Base-by-base conservation (phyloP, 371 early-diverging fungal genomes). In the Mucor racemosus region DNA sequence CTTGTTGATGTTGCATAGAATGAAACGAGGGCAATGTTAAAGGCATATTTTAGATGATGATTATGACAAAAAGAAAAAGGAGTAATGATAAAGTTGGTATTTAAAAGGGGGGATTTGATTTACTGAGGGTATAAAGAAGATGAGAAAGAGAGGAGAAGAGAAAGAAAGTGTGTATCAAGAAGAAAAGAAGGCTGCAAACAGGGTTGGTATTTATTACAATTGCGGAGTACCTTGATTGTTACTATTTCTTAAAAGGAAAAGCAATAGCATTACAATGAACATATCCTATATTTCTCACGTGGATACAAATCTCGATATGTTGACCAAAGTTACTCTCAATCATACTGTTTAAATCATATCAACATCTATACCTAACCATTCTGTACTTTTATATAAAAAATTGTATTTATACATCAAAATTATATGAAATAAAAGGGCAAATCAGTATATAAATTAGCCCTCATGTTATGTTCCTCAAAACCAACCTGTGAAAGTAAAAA, bases 191-290 rank as follows among this genome's bases (percentile, higher is more conserved):
- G 35, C 26, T 41, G 21, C 48, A 50, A 39, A 62, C 26, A 26
- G 15, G 14, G 39, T 19, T 35, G n/a, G 34, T 60, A 44, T 60
- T 60, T 60, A 44, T 60, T 42, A 15, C 46, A 44, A 33, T 61
- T 36, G 55, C 62, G 62, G 62, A 62, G 62, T 54, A 19, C 62
- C 62, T 62, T 50, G 13, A 48, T 35, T 39, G 50, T n/a, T 41
- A 11, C 46, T 63, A 21, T 59, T 54, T 34, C 34, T 41, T 41
- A 55, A 55, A 55, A 40, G 64, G 64, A 55, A 63, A 63, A 41
- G 64, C 64, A 55, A 63, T 55, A 63, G 64, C 64, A 63, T 55
- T 63, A 62, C 53, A 53, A 62, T 62, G 19, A 46, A 17, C 44
- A 44, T 19, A 19, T 46, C 46, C 19, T 46, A 19, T 46, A 46